Evolutionary conservation across 2,329 filamentous ascomycete genomes (phyloP).

Genomic region (Cercospora sp.): DNA sequence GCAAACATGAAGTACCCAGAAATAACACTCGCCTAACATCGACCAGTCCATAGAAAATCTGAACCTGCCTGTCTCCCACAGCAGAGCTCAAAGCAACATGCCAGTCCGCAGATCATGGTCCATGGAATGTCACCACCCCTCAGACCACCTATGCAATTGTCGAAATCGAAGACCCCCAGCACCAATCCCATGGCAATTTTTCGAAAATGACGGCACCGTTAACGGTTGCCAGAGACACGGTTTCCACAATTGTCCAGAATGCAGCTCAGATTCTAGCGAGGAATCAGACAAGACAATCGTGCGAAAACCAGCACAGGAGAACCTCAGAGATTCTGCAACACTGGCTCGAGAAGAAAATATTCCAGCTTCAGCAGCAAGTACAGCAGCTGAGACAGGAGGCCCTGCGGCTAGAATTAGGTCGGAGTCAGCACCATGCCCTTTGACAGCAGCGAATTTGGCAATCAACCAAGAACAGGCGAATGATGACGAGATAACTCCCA

Average conservation of each 20-base stretch:
- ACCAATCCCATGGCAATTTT: background rate
- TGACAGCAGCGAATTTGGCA: background rate
- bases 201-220: background rate
- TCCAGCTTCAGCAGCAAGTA: background rate
- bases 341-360: background rate
- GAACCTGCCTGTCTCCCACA: background rate
- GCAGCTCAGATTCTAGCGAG: background rate
- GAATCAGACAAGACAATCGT: background rate
- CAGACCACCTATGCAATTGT: background rate
- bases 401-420: background rate
- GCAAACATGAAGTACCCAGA: background rate
- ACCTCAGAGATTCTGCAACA: background rate
- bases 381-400: background rate
- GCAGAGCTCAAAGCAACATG: background rate
- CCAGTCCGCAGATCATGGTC: background rate
- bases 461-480: background rate
- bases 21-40: background rate
- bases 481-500: background rate
- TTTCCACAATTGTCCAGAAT: background rate
- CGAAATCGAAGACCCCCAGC: background rate
- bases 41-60: background rate
- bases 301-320: background rate
- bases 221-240: background rate
- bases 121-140: background rate
- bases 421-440: background rate